A percentile compares a stretch with the other conserved stretches of the same genome.
These are phyloP conservation scores for Pichia cabralensis DNA, from an alignment of 805 yeast species.

Conservation along the genomic window DNA sequence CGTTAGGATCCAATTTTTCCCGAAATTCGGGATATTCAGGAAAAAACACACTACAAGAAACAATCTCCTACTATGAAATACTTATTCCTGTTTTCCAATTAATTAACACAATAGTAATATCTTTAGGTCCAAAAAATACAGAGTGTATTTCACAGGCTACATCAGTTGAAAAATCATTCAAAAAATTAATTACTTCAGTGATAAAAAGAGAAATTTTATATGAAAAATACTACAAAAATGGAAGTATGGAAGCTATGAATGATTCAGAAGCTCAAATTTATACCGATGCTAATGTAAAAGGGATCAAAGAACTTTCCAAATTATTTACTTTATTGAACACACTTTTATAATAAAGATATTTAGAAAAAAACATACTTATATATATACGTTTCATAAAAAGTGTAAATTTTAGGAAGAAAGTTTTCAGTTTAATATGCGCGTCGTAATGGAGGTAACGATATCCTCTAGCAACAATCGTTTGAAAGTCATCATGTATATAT, in stretches of 20 bases:
- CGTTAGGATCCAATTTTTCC: no score
- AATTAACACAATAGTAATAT: constrained; percentile 52
- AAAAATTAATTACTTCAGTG: constrained; percentile 46
- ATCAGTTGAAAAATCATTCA: constrained; percentile 40
- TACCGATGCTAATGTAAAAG: constrained; percentile 10
- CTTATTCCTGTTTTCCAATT: constrained; percentile 68
- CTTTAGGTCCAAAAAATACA: constrained; percentile 70
- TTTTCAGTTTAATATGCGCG: no score
- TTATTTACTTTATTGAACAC: constrained; percentile 23
- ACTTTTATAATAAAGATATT: constrained; percentile 12
- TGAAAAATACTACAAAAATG: constrained; percentile 9
- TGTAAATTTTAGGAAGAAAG: no score
- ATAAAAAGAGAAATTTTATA: constrained; percentile 23
- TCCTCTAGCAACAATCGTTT: no score
- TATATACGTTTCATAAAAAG: no score
- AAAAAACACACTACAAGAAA: constrained; percentile 16
- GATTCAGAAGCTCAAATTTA: background rate
- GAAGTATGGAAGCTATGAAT: background rate
- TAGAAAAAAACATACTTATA: no score
- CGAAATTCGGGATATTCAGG: background rate
- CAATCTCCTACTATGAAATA: constrained; percentile 53
- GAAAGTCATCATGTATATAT: no score
- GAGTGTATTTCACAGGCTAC: constrained; percentile 45
- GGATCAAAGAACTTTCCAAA: constrained; percentile 17
- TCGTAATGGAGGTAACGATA: no score